Conservation (phyloP, 345 rosid species). For the Syzygium grande region DNA sequence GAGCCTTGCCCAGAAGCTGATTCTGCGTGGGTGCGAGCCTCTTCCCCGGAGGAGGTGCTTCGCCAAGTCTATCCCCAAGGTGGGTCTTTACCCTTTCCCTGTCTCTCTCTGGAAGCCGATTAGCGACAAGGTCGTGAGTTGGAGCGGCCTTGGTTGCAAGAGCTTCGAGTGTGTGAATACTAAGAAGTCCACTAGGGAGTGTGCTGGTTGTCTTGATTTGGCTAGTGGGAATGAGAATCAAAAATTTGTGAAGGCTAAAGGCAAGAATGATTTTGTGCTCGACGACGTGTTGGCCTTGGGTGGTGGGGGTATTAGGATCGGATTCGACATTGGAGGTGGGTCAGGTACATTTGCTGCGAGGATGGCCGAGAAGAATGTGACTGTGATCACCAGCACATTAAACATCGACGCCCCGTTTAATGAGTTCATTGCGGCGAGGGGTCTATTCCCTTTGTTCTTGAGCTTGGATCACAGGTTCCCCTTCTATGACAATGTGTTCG, state of each 20-base stretch:
- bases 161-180: conserved; percentile 65
- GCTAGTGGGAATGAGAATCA: conserved; percentile 17
- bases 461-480: conserved; percentile 93
- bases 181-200: conserved; percentile 72
- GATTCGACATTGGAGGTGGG: conserved; percentile 83
- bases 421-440: conserved; percentile 83
- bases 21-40: conserved; percentile 61
- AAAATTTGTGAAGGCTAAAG: conserved; percentile 53
- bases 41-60: conserved; percentile 83
- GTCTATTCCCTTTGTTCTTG: conserved; percentile 74
- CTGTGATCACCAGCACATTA: conserved; percentile 57
- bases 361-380: conserved; percentile 90
- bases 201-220: conserved; percentile 74
- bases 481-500: conserved; percentile 78
- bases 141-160: conserved; percentile 95
- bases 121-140: conserved; percentile 65
- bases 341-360: conserved; percentile 87
- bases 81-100: conserved; percentile 48
- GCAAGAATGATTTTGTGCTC: conserved; percentile 76
- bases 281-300: conserved; percentile 72
- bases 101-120: conserved; percentile 73
- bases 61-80: conserved; percentile 55
- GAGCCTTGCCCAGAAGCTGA: conserved; percentile 21
- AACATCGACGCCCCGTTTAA: conserved; percentile 74
- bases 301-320: conserved; percentile 68